These are phyloP conservation scores for Akanthomyces muscarius DNA, from an alignment of 2,329 filamentous ascomycete species.

Conservation along the genomic window DNA sequence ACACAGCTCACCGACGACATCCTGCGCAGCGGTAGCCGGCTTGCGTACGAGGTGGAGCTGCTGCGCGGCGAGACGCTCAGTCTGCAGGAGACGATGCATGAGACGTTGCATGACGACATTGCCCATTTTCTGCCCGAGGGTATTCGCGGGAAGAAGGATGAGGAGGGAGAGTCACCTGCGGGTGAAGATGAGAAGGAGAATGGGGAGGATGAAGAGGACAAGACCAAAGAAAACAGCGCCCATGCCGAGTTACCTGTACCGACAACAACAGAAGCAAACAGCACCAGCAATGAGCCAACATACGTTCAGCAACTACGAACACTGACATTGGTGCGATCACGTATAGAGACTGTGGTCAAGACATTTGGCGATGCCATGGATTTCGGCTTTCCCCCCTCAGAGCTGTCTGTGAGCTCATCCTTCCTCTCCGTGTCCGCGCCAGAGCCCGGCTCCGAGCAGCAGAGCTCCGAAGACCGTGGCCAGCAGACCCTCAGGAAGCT, in stretches of 20 bases:
- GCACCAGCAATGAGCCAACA: constrained; percentile 47
- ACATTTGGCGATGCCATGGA: constrained; percentile 95
- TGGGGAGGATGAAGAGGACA: constrained; percentile 8
- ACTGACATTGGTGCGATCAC: constrained; percentile 72
- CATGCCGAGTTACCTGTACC: neutral
- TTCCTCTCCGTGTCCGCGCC: constrained; percentile 89
- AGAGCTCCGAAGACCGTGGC: constrained; percentile 80
- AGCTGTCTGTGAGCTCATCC: constrained; percentile 76
- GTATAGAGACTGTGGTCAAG: constrained; percentile 86
- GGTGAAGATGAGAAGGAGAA: constrained; percentile 17
- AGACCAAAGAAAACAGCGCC: constrained; percentile 18
- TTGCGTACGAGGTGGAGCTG: constrained; percentile 93
- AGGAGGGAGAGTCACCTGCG: constrained; percentile 24
- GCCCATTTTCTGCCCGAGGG: constrained; percentile 63
- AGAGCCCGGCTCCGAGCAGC: constrained; percentile 58
- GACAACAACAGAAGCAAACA: constrained; percentile 10
- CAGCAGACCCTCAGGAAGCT: constrained; percentile 71
- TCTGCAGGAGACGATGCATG: constrained; percentile 73
- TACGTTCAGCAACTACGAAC: constrained; percentile 78
- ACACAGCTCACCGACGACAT: constrained; percentile 95
- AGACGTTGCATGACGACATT: constrained; percentile 68
- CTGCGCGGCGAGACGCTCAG: constrained; percentile 81
- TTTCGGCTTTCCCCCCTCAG: constrained; percentile 85
- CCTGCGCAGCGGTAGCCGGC: constrained; percentile 75
- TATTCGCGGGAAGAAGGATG: constrained; percentile 26